Base-by-base conservation (phyloP, 2,329 filamentous ascomycete genomes). In the Arthrobotrys sphaeroides region DNA sequence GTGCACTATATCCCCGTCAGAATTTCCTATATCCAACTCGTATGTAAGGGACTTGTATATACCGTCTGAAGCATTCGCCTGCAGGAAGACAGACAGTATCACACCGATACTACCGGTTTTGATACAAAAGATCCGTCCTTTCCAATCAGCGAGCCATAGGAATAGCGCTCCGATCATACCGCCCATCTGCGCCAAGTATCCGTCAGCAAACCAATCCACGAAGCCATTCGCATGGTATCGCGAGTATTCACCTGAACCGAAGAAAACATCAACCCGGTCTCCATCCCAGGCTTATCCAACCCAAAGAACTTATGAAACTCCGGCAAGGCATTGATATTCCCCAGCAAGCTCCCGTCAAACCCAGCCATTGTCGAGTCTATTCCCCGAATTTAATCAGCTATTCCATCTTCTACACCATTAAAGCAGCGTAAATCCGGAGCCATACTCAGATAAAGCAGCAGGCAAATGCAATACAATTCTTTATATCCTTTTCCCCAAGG, bases 321-420 rank as follows among this genome's bases (percentile, higher is more conserved):
- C 0, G 82, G 57, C 83, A 87, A 87, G 51, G 85, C 85, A 73
- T 87, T 87, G 74, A 88, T 86, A 3, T 84, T 83, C n/a, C 83
- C 83, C 79, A 85, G 84, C 57, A 89, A 83, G 26, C 85, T 87
- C 38, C 86, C 86, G 77, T 89, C 87, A 77, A 86, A 88, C 26
- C 87, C 87, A 80, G 88, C 87, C 83, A 86, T 85, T 6, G 85
- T 87, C 22, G 84, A 85, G 73, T 77, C 72, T 75, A 65, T 18
- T 20, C 24, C 24, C 12, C 22, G n/a, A 49, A 36, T 49, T 36
- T 13, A 49, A 65, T 65, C 42, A 65, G 45, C 43, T 7, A 40
- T 13, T 22, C 31, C 24, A 26, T 22, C 10, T 4, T 45, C 36
- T 26, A 3, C 18, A n/a, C 5, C 18, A 33, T 10, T 2, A 24